Conservation (phyloP, 306 rosid species). For the Betula pendula region DNA sequence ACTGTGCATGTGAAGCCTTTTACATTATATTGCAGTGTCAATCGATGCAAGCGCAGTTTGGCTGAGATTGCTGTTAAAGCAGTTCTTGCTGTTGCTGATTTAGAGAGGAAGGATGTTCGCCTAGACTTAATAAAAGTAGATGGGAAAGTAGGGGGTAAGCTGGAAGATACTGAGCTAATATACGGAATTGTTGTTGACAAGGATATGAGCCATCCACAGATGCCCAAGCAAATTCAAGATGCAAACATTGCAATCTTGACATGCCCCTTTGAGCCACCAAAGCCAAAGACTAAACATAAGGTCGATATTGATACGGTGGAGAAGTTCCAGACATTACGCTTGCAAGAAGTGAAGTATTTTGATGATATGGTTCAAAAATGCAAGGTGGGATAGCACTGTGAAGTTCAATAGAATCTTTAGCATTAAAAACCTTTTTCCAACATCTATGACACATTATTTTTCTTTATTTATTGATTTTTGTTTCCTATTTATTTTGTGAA, state of each 20-base stretch:
- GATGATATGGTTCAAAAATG: constrained; percentile 96
- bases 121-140: constrained; percentile 90
- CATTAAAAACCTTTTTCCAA: not conserved
- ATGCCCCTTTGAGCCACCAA: constrained; percentile 99
- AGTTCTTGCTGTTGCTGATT: constrained; percentile 94
- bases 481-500: not conserved
- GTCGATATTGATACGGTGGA: constrained; percentile 96
- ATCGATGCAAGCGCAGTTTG: constrained; percentile 86
- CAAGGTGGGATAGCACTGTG: constrained; percentile 55
- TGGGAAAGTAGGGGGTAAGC: constrained; percentile 95
- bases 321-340: constrained; percentile 84
- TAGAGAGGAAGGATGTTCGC: constrained; percentile 91
- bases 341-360: constrained; percentile 83
- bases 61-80: constrained; percentile 98
- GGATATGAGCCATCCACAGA: constrained; percentile 99
- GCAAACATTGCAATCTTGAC: constrained; percentile 95
- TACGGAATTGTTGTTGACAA: constrained; percentile 92
- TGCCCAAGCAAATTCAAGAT: constrained; percentile 93
- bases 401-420: not conserved
- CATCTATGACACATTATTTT: not conserved
- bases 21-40: constrained; percentile 65
- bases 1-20: constrained; percentile 6
- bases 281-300: constrained; percentile 99
- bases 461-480: not conserved
- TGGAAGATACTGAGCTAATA: constrained; percentile 92